Conservation (phyloP, 257 asterid species). For the Galeopsis tetrahit region DNA sequence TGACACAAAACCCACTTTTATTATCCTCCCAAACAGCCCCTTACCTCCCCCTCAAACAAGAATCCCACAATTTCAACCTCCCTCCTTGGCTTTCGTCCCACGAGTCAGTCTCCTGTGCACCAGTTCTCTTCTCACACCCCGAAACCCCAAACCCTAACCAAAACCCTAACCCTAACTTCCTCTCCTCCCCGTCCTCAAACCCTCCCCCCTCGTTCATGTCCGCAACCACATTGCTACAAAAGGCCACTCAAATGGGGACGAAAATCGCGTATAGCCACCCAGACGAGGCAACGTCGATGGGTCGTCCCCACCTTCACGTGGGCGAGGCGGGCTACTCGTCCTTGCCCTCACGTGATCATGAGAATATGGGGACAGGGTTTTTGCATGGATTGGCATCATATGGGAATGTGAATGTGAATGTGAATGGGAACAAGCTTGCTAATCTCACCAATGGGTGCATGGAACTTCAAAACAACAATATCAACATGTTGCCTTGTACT, state of each 20-base stretch:
- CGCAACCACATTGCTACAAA: constrained; percentile 71
- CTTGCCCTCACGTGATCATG: constrained; percentile 63
- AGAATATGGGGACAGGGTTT: constrained; percentile 38
- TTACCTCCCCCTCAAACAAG: constrained; percentile 48
- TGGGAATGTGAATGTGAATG: not conserved
- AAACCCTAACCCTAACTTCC: constrained; percentile 39
- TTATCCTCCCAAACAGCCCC: constrained; percentile 44
- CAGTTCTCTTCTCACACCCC: not conserved
- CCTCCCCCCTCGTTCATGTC: constrained; percentile 51
- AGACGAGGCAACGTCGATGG: not conserved
- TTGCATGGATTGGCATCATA: constrained; percentile 46
- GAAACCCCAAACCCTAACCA: constrained; percentile 9
- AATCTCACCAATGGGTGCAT: constrained; percentile 44
- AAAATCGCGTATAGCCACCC: constrained; percentile 6
- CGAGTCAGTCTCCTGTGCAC: not conserved
- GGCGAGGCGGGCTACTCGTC: constrained; percentile 12
- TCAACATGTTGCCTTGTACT: constrained; percentile 34
- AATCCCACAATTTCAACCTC: constrained; percentile 45
- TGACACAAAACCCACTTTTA: constrained; percentile 41
- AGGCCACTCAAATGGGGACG: constrained; percentile 70
- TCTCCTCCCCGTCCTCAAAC: not conserved
- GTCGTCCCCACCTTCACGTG: constrained; percentile 54
- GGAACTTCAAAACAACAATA: constrained; percentile 27
- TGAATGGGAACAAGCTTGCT: constrained; percentile 28
- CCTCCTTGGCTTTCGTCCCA: constrained; percentile 55